Base-by-base conservation (phyloP, 2,329 filamentous ascomycete species). In the Talaromyces sp. region DNA sequence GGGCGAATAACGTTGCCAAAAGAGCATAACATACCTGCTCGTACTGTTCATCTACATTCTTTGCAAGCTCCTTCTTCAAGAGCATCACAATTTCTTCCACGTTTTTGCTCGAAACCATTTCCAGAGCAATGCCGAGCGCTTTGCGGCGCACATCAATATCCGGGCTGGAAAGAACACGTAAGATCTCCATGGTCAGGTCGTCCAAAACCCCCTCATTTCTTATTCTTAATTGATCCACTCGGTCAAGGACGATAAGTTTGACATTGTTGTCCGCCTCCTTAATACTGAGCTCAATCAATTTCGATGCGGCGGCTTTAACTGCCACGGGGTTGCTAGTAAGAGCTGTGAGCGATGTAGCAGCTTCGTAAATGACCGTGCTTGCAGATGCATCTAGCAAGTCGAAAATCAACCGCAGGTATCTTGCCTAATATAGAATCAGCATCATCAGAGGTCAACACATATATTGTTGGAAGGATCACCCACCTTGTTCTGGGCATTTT, bases 221-320 rank as follows among this genome's bases (percentile, higher is more conserved):
- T 73, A 89, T 87, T 68, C 93, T 85, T 64, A 97, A 77, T 69
- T 93, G 88, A 69, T 96, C 89, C 41, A 99, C 95, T 52, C 93
- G 89, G 71, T 98, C 95, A 50, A 99, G 83, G 21, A 99, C 95
- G 68, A 99, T 99, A 52, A 99, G 87, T 80, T 99, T 99, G 65
- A 99, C 95, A 72, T 99, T 99, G 81, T 99, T 99, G 75, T 99
- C 95, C 0, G 95, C 89, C 77, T 98, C 95, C 78, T 96, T 96
- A 74, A 99, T 97, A 73, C 90, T 92, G 9, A 99, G 82, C 76
- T 99, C 95, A 65, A 98, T 96, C 74, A 99, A 95, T 73, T 99
- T 99, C 68, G 86, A 85, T 14, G 95, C 95, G 10, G 95, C 95
- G 27, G 95, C 95, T 79, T 98, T 99, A 62, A 99, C 93, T 19